These are phyloP conservation scores for Rheum nobile DNA, from an alignment of 148 eudicot genomes.

Conservation along the genomic window DNA sequence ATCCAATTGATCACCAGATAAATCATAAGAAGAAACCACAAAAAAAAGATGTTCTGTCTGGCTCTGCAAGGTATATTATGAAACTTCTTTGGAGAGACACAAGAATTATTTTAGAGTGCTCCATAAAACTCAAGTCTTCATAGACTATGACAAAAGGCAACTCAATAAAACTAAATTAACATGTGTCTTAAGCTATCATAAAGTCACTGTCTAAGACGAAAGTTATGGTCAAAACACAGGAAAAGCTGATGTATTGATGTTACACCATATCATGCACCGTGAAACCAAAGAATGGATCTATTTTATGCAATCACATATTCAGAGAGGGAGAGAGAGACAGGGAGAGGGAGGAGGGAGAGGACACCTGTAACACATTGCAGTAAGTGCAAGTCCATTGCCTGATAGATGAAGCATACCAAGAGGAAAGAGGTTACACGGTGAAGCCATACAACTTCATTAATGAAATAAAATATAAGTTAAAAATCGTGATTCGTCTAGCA, in stretches of 20 bases:
- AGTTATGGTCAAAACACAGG: background rate
- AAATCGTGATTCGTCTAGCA: background rate
- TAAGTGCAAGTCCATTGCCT: conserved; percentile 75
- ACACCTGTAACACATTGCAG: conserved; percentile 80
- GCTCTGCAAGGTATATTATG: background rate
- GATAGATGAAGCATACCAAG: conserved; percentile 14
- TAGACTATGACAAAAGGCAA: background rate
- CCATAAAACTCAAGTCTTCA: background rate
- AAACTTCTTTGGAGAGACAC: background rate
- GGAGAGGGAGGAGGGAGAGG: background rate
- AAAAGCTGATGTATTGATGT: background rate
- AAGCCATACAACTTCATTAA: conserved; percentile 4
- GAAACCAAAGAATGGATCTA: background rate
- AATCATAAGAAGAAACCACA: background rate
- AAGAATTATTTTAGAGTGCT: background rate
- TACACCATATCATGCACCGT: background rate
- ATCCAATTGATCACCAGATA: background rate
- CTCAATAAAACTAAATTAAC: background rate
- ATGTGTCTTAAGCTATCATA: background rate
- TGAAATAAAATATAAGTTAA: background rate
- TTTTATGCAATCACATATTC: background rate
- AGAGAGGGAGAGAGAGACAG: background rate
- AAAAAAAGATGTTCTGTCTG: background rate
- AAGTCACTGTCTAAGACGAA: background rate
- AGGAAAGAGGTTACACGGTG: conserved; percentile 13